phyloP scores from a whole-genome alignment of 148 eudicot species.

The Talinum fruticosum region DNA sequence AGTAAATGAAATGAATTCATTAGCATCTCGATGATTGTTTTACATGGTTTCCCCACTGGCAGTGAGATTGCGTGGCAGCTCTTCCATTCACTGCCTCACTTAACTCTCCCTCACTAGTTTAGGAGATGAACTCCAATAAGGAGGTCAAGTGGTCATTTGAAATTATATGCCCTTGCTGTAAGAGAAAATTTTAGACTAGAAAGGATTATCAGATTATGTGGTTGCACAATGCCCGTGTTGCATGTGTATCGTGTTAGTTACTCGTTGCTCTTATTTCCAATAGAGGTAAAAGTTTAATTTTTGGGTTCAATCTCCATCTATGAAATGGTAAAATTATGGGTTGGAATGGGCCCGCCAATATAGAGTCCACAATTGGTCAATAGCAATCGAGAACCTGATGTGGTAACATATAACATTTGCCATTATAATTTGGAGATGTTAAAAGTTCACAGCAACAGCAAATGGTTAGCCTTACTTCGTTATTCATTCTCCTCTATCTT shows the following conservation, averaged over 20 bases:
- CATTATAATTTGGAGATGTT: too few relatives aligned
- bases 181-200: not conserved
- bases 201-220: not conserved
- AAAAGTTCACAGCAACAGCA: not conserved
- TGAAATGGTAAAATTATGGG: not conserved
- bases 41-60: not conserved
- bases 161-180: not conserved
- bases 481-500: not conserved
- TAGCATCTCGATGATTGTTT: not conserved
- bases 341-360: not conserved
- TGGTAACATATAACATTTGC: too few relatives aligned
- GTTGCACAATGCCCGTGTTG: not conserved
- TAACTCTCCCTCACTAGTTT: not conserved
- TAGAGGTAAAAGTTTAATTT: not conserved
- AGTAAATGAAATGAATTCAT: not conserved
- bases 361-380: not conserved
- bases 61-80: not conserved
- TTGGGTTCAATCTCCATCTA: not conserved
- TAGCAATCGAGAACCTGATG: too few relatives aligned
- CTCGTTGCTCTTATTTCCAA: not conserved
- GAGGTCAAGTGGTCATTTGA: not conserved
- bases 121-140: not conserved
- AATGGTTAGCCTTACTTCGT: not conserved
- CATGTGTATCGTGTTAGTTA: not conserved
- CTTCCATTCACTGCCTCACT: not conserved